Evolutionary conservation across 2,329 filamentous ascomycete species (phyloP), one percentile per base, ranked within the genome.

Genomic region (Aspergillus tubingensis): DNA sequence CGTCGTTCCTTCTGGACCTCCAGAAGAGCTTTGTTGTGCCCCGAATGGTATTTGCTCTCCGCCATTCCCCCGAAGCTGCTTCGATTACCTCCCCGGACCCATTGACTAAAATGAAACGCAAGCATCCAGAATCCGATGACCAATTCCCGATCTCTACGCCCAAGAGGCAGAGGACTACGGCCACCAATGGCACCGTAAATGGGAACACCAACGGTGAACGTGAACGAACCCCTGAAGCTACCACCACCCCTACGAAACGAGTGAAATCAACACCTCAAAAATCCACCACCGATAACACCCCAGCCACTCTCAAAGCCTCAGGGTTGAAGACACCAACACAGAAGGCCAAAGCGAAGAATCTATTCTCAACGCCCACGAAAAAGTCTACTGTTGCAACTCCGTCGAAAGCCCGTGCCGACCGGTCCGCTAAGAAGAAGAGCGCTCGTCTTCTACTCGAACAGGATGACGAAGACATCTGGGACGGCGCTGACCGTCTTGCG

Each of bases 351-450:
- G 71, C 73, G 5, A 75, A 73, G 27, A 68, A 72, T 3, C 57
- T 79, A 19, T 79, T 80, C 58, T 70, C 76, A 10, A 80, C 79
- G 1, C 77, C 79, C 30, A 76, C 71, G 17, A 78, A 77, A 59
- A 57, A 63, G 5, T 67, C 67, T 3, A 57, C 48, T 8, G 64
- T 63, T 38, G 65, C 65, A 17, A 91, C 89, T 1, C 89, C 91
- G 0, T 85, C 85, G 39, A 84, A 87, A 66, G 82, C 84, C 44
- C 86, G 84, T 65, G 90, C 90, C 19, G 92, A 97, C 76, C 87
- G 90, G 52, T 97, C 93, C 5, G 94, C 93, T 2, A 87, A 90
- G 69, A 88, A 88, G 70, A 97, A 96, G 81, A 96, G 91, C 73
- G 90, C 90, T 21, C 84, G 88, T 54, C 86, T 87, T 3, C 79